A percentile compares a stretch with the other conserved stretches of the same genome.
phyloP scores from a whole-genome alignment of 495 filamentous ascomycete species.

The Tirmania nivea region DNA sequence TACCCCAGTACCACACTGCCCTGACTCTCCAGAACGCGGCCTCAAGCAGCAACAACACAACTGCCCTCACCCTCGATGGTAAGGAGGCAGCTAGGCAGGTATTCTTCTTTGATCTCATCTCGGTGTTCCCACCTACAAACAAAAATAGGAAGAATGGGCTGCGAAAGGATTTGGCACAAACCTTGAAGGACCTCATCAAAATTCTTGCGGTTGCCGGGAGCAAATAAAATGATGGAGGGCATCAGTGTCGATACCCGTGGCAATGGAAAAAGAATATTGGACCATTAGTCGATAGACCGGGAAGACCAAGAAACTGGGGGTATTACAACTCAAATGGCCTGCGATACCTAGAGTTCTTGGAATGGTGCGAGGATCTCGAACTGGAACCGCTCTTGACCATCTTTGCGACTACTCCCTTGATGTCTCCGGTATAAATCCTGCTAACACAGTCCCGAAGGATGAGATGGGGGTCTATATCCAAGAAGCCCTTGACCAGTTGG shows the following conservation, averaged over 20 bases:
- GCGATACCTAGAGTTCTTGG: constrained; percentile 6
- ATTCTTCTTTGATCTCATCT: constrained; percentile 43
- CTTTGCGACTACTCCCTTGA: constrained; percentile 44
- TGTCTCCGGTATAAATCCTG: constrained; percentile 16
- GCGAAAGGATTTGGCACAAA: constrained; percentile 34
- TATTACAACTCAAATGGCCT: constrained; percentile 24
- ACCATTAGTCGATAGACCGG: constrained; percentile 37
- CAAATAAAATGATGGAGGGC: constrained; percentile 45
- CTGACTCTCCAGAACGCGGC: constrained; percentile 25
- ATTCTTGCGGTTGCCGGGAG: constrained; percentile 43
- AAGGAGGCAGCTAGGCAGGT: constrained; percentile 23
- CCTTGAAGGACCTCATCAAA: constrained; percentile 31
- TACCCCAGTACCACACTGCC: constrained; percentile 29
- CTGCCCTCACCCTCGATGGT: constrained; percentile 36
- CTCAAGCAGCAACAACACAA: constrained; percentile 42
- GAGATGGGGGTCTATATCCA: constrained; percentile 29
- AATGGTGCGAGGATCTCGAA: constrained; percentile 40
- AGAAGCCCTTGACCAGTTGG: constrained; percentile 43
- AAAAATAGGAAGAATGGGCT: constrained; percentile 40
- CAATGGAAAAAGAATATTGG: constrained; percentile 50
- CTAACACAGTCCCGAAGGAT: constrained; percentile 22
- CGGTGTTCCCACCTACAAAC: constrained; percentile 46
- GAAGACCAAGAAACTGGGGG: constrained; percentile 37
- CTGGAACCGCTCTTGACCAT: constrained; percentile 36
- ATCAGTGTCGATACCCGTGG: constrained; percentile 31